phyloP scores from a whole-genome alignment of 2,329 filamentous ascomycete genomes.

The Trichoderma sp. region DNA sequence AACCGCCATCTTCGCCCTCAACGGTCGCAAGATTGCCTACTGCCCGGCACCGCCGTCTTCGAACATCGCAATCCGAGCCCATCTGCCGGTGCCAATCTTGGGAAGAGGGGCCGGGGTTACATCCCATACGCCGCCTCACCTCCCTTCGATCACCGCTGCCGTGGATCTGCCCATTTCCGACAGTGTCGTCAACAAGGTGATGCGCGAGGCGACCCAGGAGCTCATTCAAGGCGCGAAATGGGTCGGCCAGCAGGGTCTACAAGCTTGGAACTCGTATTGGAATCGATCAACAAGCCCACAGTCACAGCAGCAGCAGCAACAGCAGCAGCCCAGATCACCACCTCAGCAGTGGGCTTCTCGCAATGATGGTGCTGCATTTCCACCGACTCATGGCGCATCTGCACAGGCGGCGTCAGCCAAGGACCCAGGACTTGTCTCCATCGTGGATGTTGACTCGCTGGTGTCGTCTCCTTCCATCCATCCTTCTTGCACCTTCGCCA shows the following conservation, averaged over 20 bases:
- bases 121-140: slow-evolving; percentile 20
- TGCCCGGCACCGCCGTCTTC: slow-evolving; percentile 71
- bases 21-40: slow-evolving; percentile 73
- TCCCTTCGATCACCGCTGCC: slow-evolving; percentile 54
- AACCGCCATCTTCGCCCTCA: slow-evolving; percentile 65
- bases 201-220: slow-evolving; percentile 76
- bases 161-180: slow-evolving; percentile 71
- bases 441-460: slow-evolving; percentile 66
- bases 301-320: slow-evolving; percentile 31
- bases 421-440: slow-evolving; percentile 71
- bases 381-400: slow-evolving; percentile 67
- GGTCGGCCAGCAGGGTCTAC: slow-evolving; percentile 72
- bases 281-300: slow-evolving; percentile 50
- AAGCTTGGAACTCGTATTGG: slow-evolving; percentile 80
- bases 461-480: slow-evolving; percentile 51
- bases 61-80: slow-evolving; percentile 65
- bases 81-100: slow-evolving; percentile 54
- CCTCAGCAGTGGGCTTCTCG: slow-evolving; percentile 50
- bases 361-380: slow-evolving; percentile 57
- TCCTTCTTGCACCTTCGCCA: slow-evolving; percentile 67
- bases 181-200: slow-evolving; percentile 70
- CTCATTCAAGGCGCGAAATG: slow-evolving; percentile 71
- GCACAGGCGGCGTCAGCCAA: slow-evolving; percentile 52
- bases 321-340: slow-evolving; percentile 40
- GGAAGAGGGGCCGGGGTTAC: slow-evolving; percentile 50